Evolutionary conservation across 1,284 basidiomycete genomes (phyloP).

Genomic region (Prillingera fragicola): DNA sequence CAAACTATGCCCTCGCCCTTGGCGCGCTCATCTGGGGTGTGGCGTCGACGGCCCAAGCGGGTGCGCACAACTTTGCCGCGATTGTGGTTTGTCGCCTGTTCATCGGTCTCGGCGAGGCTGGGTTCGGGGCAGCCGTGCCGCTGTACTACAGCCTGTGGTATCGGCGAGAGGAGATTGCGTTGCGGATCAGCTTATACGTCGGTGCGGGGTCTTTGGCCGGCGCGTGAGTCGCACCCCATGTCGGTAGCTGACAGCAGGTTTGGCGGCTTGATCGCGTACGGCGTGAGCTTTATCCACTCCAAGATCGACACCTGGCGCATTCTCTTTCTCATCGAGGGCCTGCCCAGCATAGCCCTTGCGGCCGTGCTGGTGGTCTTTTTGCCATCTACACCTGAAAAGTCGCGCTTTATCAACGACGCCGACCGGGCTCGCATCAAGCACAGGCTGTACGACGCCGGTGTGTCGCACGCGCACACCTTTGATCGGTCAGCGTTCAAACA

Average conservation of each 20-base stretch:
- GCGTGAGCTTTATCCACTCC: conserved; percentile 16
- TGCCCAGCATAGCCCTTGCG: conserved; percentile 55
- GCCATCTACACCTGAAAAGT: conserved; percentile 69
- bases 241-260: conserved; percentile 9
- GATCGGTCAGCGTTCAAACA: conserved; percentile 4
- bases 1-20: conserved; percentile 21
- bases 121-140: conserved; percentile 34
- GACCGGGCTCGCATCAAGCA: conserved; percentile 1
- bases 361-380: conserved; percentile 59
- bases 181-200: conserved; percentile 40
- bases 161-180: conserved; percentile 38
- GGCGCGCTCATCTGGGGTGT: conserved; percentile 35
- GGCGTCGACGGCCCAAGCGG: conserved; percentile 34
- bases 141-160: conserved; percentile 36
- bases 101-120: conserved; percentile 39
- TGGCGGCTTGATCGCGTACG: conserved; percentile 22
- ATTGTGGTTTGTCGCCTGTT: conserved; percentile 36
- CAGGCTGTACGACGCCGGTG: conserved; percentile 5
- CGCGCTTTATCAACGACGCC: conserved; percentile 32
- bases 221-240: conserved; percentile 6
- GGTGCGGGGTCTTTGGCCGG: conserved; percentile 34
- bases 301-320: conserved; percentile 13
- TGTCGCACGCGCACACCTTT: conserved; percentile 5
- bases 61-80: conserved; percentile 23
- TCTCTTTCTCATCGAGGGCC: conserved; percentile 13